phyloP scores from a whole-genome alignment of 2,329 filamentous ascomycete species.

The Eutypella sp. region DNA sequence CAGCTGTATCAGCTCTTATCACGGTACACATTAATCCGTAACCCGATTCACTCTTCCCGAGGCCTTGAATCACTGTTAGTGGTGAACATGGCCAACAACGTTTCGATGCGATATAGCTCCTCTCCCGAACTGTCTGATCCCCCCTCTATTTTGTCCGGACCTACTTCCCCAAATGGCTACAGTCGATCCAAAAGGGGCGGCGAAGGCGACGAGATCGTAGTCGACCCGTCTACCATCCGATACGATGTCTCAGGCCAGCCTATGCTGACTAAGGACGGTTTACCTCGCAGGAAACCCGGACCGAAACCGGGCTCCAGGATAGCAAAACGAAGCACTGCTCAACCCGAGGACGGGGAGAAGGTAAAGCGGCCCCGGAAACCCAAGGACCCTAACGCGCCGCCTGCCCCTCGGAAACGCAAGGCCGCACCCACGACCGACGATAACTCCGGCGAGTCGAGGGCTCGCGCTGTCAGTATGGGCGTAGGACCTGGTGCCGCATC shows the following conservation, averaged over 20 bases:
- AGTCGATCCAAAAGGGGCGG: constrained; percentile 18
- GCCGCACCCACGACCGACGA: constrained; percentile 29
- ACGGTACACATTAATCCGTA: too few species aligned
- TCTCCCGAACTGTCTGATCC: constrained; percentile 29
- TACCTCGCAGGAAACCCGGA: constrained; percentile 59
- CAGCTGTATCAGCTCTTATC: too few species aligned
- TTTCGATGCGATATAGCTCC: constrained; percentile 22
- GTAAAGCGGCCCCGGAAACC: constrained; percentile 51
- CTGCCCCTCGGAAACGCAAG: constrained; percentile 52
- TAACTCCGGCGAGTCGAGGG: constrained; percentile 21
- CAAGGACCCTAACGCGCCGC: constrained; percentile 53
- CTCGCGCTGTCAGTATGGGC: constrained; percentile 17
- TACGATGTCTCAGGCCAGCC: constrained; percentile 31
- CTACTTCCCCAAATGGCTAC: constrained; percentile 21
- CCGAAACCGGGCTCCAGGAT: constrained; percentile 57
- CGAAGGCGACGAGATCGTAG: constrained; percentile 27
- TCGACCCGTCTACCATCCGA: constrained; percentile 26
- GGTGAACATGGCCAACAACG: background rate
- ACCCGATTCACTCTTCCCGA: too few species aligned
- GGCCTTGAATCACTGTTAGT: too few species aligned
- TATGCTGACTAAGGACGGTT: constrained; percentile 51
- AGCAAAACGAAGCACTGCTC: constrained; percentile 36
- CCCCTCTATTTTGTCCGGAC: constrained; percentile 27
- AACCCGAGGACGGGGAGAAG: constrained; percentile 35
- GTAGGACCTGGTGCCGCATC: constrained; percentile 19